Evolutionary conservation across 2,329 filamentous ascomycete species (phyloP).

Genomic region (Trichoderma koningiopsis): DNA sequence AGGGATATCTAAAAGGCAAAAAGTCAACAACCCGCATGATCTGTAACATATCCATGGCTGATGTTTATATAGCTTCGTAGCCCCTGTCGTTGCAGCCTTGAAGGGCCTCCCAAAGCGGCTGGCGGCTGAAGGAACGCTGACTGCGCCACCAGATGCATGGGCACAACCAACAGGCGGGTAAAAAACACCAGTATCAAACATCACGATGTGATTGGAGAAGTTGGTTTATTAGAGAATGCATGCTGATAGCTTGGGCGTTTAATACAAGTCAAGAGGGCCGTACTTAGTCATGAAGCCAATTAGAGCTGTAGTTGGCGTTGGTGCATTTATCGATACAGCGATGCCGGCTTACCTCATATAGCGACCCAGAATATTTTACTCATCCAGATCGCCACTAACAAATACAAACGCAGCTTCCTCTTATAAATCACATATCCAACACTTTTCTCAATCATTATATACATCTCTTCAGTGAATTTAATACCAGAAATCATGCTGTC

Average conservation of each 20-base stretch:
- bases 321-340: conserved; percentile 4
- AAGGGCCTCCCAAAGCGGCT: neutral
- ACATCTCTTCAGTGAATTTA: neutral
- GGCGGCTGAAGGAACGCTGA: neutral
- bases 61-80: neutral
- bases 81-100: neutral
- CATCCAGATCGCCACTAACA: conserved; percentile 2
- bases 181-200: neutral
- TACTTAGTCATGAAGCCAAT: neutral
- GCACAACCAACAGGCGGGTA: neutral
- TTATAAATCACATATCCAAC: conserved; percentile 2
- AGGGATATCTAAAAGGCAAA: neutral
- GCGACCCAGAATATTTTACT: conserved; percentile 10
- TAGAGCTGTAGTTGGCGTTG: neutral
- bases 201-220: neutral
- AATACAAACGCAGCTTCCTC: neutral
- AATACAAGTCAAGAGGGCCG: neutral
- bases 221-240: neutral
- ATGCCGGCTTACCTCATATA: conserved; percentile 16
- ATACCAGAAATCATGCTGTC: neutral
- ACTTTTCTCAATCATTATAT: neutral
- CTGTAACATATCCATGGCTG: neutral
- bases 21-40: neutral
- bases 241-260: neutral
- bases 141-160: neutral